A percentile compares a stretch with the other conserved stretches of the same genome.
These are phyloP conservation scores for Croton setiger DNA, from an alignment of 441 rosid genomes.

Conservation along the genomic window DNA sequence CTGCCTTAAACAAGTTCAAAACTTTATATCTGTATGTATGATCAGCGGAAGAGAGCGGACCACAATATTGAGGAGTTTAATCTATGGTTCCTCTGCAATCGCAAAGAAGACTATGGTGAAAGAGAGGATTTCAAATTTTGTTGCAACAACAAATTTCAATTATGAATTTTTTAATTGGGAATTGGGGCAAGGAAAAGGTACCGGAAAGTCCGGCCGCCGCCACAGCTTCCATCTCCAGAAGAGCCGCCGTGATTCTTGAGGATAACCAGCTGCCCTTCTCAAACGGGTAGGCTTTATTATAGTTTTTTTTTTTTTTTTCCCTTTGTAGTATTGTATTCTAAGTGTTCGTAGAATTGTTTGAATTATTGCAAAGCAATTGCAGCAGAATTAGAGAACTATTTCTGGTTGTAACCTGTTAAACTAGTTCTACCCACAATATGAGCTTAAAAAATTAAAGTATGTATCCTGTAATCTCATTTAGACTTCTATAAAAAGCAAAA, in stretches of 20 bases:
- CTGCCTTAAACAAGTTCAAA: background rate
- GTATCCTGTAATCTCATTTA: background rate
- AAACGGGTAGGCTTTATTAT: constrained; percentile 33
- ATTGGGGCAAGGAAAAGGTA: constrained; percentile 44
- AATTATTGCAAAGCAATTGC: background rate
- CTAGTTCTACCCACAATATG: background rate
- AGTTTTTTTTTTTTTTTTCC: background rate
- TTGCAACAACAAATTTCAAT: background rate
- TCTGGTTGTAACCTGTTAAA: too few species aligned
- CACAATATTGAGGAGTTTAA: background rate
- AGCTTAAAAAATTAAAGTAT: background rate
- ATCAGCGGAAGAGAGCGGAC: background rate
- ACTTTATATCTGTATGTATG: background rate
- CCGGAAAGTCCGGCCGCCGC: constrained; percentile 52
- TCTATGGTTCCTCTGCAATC: background rate
- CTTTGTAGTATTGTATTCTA: too few species aligned
- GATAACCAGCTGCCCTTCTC: constrained; percentile 48
- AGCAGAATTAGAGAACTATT: background rate
- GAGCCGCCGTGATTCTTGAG: constrained; percentile 37
- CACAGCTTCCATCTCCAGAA: constrained; percentile 21
- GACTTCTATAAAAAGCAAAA: background rate
- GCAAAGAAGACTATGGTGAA: background rate
- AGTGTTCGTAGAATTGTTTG: too few species aligned
- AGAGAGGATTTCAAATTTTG: background rate
- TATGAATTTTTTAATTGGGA: constrained; percentile 15